These are phyloP conservation scores for slime mould (Dictyostelium discoideum) DNA, from an alignment of 78 protist species.

Conservation along the genomic window dicty_2.7 NC_007088.5:3332501-3333000, in stretches of 20 bases:
- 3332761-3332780: constrained; percentile 70
- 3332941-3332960: not conserved
- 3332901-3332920: constrained; percentile 44
- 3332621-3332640: constrained; percentile 79
- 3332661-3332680: constrained; percentile 88
- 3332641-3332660: constrained; percentile 68
- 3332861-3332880: constrained; percentile 33
- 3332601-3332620: not conserved
- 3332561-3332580: constrained; percentile 31
- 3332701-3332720: constrained; percentile 35
- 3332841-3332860: constrained; percentile 63
- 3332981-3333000: constrained; percentile 68
- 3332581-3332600: not conserved
- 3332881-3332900: constrained; percentile 55
- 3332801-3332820: constrained; percentile 74
- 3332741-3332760: constrained; percentile 21
- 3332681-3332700: constrained; percentile 31
- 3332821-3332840: constrained; percentile 78
- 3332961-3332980: too few relatives aligned
- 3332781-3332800: constrained; percentile 50
- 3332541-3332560: constrained; percentile 57
- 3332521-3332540: constrained; percentile 38
- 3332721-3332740: constrained; percentile 31
- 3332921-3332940: constrained; percentile 47
- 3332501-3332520: not conserved